Percentiles rank a stretch among this genome's conserved stretches.
Evolutionary conservation across 768 basidiomycete species (phyloP).

Genomic region (Asterophora parasitica): DNA sequence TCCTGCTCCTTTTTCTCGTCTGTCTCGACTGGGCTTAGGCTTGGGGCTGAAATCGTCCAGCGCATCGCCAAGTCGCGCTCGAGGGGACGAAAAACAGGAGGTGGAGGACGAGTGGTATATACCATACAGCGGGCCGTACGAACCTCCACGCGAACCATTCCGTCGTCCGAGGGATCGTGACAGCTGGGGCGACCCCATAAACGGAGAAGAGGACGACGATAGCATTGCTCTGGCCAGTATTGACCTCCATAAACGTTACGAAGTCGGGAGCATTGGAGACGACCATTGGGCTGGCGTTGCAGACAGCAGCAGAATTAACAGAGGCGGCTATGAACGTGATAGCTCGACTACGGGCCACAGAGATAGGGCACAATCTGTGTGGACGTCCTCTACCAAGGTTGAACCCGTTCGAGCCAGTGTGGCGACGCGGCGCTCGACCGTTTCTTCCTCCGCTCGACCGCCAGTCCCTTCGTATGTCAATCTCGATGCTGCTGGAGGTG

Average conservation of each 20-base stretch:
- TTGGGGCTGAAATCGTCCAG: constrained; percentile 13
- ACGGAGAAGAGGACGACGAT: constrained; percentile 24
- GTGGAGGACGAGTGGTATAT: constrained; percentile 54
- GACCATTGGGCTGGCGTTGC: constrained; percentile 10
- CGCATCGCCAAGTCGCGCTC: constrained; percentile 4
- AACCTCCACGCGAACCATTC: constrained; percentile 32
- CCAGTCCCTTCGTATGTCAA: constrained; percentile 39
- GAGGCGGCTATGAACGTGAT: constrained; percentile 13
- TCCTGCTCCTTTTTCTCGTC: constrained; percentile 12
- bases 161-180: constrained; percentile 28
- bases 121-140: constrained; percentile 62
- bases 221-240: constrained; percentile 24
- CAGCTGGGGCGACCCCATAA: constrained; percentile 39
- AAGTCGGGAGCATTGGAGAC: constrained; percentile 16
- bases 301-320: constrained; percentile 10
- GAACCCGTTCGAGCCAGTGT: constrained; percentile 31
- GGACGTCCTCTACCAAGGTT: constrained; percentile 34
- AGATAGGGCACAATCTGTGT: constrained; percentile 39
- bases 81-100: constrained; percentile 7
- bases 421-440: constrained; percentile 29
- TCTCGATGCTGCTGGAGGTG: constrained; percentile 48
- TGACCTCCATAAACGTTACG: constrained; percentile 26
- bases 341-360: constrained; percentile 21
- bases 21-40: constrained; percentile 17
- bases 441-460: constrained; percentile 28